Percentiles rank a stretch among this genome's conserved stretches.
Evolutionary conservation across 306 rosid genomes (phyloP).

Genomic region (Fagus sylvatica): DNA sequence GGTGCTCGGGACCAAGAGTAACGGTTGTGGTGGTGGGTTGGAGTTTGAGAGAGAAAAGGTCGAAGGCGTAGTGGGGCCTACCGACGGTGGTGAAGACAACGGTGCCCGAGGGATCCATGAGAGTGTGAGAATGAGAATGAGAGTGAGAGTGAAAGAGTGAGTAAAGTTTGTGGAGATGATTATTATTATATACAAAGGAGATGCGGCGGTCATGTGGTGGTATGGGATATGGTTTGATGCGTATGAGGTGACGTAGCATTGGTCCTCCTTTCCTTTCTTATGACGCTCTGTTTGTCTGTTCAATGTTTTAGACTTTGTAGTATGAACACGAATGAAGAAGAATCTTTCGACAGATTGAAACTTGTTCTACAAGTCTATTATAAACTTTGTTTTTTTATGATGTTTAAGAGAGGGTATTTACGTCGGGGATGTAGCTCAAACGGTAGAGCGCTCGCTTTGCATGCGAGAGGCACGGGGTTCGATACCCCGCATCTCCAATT

Average conservation of each 20-base stretch:
- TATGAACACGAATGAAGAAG: too few species aligned
- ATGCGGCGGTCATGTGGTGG: not conserved
- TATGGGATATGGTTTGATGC: not conserved
- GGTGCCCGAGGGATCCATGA: conserved; percentile 55
- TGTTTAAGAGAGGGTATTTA: too few species aligned
- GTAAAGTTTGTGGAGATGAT: not conserved
- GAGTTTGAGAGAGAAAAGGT: conserved; percentile 53
- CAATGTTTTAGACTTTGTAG: too few species aligned
- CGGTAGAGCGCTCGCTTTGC: conserved; percentile 98
- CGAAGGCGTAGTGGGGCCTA: conserved; percentile 69
- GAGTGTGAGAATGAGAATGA: not conserved
- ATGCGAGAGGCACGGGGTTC: conserved; percentile 96
- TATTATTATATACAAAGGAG: not conserved
- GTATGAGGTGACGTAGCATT: too few species aligned
- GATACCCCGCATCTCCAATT: conserved; percentile 89
- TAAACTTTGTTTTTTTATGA: too few species aligned
- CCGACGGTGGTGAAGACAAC: conserved; percentile 64
- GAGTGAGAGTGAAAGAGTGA: not conserved
- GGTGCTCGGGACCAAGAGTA: conserved; percentile 30
- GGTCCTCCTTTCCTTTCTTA: too few species aligned
- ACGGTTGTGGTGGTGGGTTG: not conserved
- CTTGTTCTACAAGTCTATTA: too few species aligned
- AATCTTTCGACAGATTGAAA: too few species aligned
- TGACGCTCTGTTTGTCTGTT: too few species aligned
- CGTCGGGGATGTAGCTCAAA: conserved; percentile 84